Evolutionary conservation across 2,329 filamentous ascomycete species (phyloP), one percentile per base, ranked within the genome.

Genomic region (Colletotrichum agaves): DNA sequence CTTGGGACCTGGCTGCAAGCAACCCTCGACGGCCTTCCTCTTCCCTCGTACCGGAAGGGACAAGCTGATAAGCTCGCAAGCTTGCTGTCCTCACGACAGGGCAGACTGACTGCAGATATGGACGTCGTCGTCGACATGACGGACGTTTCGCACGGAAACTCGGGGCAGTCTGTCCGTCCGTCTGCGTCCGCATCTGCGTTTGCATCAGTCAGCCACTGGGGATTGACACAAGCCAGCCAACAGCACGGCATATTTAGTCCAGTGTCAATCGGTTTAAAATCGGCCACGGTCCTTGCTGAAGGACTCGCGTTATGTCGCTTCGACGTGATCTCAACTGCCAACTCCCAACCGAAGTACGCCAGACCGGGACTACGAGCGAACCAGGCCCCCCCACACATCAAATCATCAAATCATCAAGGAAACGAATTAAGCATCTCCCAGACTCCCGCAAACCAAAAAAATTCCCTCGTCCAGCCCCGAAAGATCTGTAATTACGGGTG

Each of bases 401-500:
- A n/a, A n/a, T 50, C 13, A 15, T 37, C 19, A 44, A 27, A 39
- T 33, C 39, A n/a, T 35, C 43, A 23, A 33, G 44, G 35, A 35
- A 37, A 33, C 19, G 52, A 47, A 44, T 35, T 59, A 53, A 67
- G 61, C 64, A 59, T 67, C 61, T 67, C 53, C 39, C 53, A 53
- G 37, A 33, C 61, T 67, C 53, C 39, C 53, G 61, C 44, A 33
- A 33, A 19, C 37, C 15, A 21, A 50, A 47, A 58, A 58, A 47
- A 41, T 52, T 58, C 35, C 50, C 59, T 67, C 63, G 31, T 41
- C 39, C 19, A 21, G 35, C 59, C 59, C 52, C 60, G 31, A 58
- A 17, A 39, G 44, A 35, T 67, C 64, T 64, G 53, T 64, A 52
- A 67, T 64, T 64, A 53, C 53, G 12, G n/a, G 64, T 67, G 64